Base-by-base conservation (phyloP, 768 basidiomycete species). In the Rhizopogon rudus region DNA sequence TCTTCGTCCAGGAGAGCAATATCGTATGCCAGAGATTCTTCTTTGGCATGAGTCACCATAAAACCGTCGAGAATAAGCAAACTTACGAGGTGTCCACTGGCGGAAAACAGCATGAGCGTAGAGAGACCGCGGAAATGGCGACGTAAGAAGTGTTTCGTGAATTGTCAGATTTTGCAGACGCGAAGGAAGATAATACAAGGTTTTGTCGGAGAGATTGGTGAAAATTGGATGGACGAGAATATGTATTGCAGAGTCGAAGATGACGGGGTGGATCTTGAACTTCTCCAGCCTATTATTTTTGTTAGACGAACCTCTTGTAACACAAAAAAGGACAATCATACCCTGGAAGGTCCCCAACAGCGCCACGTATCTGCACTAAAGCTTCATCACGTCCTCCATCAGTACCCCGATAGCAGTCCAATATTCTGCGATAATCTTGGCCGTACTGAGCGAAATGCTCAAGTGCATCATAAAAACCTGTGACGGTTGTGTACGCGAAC, bases 371-470 rank as follows among this genome's bases (percentile, higher is more conserved):
- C 6, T 42, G 22, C 6, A 53, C 16, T 9, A 53, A 29, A 29
- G 8, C 43, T 53, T 53, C 42, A 4, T 44, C 41, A 2, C 22
- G 8, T 2, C 43, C 52, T 3, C 16, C 6, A 10, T 31, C 17
- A 17, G 43, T 25, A 1, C 35, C 52, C 12, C 40, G 25, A 7
- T 44, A 44, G 43, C 25, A 45, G 2, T 45, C 28, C 9, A 45
- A n/a, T 10, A 72, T 60, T 6, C 73, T 62, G 51, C 64, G 67
- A 57, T 66, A 73, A 16, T 48, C 56, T 6, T 67, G 62, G 1
- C 71, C 73, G 58, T 72, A 74, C 16, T 65, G 46, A 6, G 70
- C 69, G 45, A 73, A 73, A 44, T 66, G 61, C 6, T 57, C 57
- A 16, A 72, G 59, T 2, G 57, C 58, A 6, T 60, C 51, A 44